Conservation (phyloP, 2,329 filamentous ascomycete genomes). For the Elsinoe ampelina region DNA sequence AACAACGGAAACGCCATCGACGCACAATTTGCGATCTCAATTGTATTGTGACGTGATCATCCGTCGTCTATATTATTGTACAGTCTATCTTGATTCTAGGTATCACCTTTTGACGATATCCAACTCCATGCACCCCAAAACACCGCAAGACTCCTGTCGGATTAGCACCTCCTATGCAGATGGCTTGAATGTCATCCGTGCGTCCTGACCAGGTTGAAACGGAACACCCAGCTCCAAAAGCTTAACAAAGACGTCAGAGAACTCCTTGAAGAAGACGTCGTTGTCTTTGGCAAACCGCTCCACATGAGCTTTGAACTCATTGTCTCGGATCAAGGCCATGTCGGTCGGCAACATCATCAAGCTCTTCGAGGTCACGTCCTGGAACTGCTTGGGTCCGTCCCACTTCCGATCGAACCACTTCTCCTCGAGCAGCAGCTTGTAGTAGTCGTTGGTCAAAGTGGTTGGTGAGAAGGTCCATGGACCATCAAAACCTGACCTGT, state of each 20-base stretch:
- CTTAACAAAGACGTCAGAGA: constrained; percentile 65
- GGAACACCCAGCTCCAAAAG: constrained; percentile 93
- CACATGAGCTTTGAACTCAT: constrained; percentile 69
- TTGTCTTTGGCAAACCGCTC: constrained; percentile 88
- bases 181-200: constrained; percentile 39
- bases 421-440: constrained; percentile 74
- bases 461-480: constrained; percentile 91
- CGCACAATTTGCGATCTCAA: neutral
- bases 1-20: constrained; percentile 10
- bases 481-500: constrained; percentile 79
- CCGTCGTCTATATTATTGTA: neutral
- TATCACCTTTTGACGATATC: neutral
- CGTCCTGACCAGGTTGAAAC: constrained; percentile 50
- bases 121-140: neutral
- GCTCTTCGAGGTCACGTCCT: constrained; percentile 76
- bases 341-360: constrained; percentile 98
- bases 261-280: constrained; percentile 88
- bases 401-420: constrained; percentile 90
- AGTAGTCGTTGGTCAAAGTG: constrained; percentile 91
- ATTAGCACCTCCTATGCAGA: constrained; percentile 23
- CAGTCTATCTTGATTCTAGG: neutral
- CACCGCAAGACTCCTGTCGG: too few species aligned
- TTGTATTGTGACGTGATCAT: neutral
- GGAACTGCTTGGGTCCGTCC: constrained; percentile 80
- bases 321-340: constrained; percentile 78